These are phyloP conservation scores for Saccharomycopsis sp. DNA, from an alignment of 805 yeast genomes.

Conservation along the genomic window DNA sequence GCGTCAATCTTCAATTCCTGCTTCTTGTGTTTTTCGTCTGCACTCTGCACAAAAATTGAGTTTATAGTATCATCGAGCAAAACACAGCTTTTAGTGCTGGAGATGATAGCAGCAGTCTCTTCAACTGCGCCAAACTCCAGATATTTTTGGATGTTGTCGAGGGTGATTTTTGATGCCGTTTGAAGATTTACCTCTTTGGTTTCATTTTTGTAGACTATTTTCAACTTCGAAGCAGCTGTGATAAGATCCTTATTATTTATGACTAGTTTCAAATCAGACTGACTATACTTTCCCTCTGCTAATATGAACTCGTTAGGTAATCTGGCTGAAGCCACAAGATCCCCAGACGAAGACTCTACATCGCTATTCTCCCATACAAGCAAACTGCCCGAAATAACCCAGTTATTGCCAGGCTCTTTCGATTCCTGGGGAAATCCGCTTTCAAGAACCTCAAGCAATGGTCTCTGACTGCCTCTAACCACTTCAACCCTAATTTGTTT, in stretches of 20 bases:
- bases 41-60: background rate
- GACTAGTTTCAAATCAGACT: slow-evolving; percentile 24
- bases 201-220: slow-evolving; percentile 15
- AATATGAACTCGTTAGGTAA: slow-evolving; percentile 10
- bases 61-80: background rate
- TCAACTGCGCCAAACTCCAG: slow-evolving; percentile 1
- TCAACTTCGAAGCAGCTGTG: slow-evolving; percentile 20
- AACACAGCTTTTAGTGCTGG: background rate
- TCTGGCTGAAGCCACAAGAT: slow-evolving; percentile 26
- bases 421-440: slow-evolving; percentile 11
- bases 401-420: slow-evolving; percentile 37
- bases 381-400: slow-evolving; percentile 55
- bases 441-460: background rate
- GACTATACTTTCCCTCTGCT: slow-evolving; percentile 18
- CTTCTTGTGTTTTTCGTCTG: background rate
- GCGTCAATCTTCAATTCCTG: background rate
- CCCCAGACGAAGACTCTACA: slow-evolving; percentile 36
- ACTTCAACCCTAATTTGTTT: slow-evolving; percentile 41
- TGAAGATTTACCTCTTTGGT: background rate
- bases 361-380: slow-evolving; percentile 45
- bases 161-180: background rate
- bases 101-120: background rate
- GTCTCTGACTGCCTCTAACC: slow-evolving; percentile 40
- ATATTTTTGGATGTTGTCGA: background rate
- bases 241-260: slow-evolving; percentile 20